Evolutionary conservation across 164 flowering plant species (phyloP).

Genomic region (Liquidambar formosana): DNA sequence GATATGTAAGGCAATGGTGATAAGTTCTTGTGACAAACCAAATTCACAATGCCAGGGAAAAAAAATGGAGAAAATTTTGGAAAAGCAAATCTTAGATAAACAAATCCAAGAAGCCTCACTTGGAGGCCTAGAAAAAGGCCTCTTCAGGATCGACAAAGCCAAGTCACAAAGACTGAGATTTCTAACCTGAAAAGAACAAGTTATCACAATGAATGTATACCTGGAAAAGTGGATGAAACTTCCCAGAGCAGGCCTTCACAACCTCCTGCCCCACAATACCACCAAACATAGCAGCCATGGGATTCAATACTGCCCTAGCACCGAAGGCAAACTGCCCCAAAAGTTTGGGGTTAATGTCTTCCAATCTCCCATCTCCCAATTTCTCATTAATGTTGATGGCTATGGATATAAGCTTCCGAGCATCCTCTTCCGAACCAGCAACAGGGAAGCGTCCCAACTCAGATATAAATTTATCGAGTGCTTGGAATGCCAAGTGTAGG

Average conservation of each 20-base stretch:
- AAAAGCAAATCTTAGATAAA: no score
- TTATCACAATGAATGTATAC: constrained; percentile 22
- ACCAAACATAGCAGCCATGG: constrained; percentile 98
- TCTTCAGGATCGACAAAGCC: no score
- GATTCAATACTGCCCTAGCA: constrained; percentile 78
- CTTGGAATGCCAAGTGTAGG: constrained; percentile 81
- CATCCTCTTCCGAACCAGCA: constrained; percentile 85
- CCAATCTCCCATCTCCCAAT: constrained; percentile 52
- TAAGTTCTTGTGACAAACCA: no score
- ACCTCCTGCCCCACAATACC: constrained; percentile 93
- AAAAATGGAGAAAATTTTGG: no score
- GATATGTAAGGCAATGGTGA: no score
- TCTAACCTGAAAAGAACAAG: no score
- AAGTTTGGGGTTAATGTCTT: constrained; percentile 59
- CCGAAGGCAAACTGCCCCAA: constrained; percentile 74
- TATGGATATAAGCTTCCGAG: constrained; percentile 56
- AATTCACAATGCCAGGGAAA: no score
- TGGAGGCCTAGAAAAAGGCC: no score
- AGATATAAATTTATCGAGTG: constrained; percentile 59
- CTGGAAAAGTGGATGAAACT: constrained; percentile 90
- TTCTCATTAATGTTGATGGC: constrained; percentile 50
- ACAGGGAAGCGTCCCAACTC: constrained; percentile 73
- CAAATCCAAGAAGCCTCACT: no score
- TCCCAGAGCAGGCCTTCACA: constrained; percentile 93
- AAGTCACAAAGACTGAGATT: no score